Evolutionary conservation across 495 filamentous ascomycete genomes (phyloP), one percentile per base, ranked within the genome.

Genomic region (Podospora fimiseda): DNA sequence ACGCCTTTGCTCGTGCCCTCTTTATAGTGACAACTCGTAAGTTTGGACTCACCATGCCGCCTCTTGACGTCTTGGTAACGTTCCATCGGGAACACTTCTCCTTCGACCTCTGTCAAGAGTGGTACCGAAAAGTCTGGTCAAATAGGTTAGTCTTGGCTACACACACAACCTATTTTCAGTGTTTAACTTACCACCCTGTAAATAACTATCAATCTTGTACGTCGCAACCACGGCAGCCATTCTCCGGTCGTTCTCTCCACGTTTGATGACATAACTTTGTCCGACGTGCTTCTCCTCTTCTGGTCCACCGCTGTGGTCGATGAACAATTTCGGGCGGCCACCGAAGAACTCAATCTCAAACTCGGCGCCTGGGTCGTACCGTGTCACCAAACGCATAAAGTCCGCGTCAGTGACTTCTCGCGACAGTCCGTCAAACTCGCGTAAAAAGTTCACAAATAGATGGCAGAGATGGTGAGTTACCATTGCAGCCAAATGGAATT

Each of bases 381-480:
- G 49, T 3, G 43, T 38, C 7, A 57, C 60, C n/a, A 62, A 43
- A 15, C 56, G 41, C 46, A 56, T 27, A 5, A 62, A 27, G 33
- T 56, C 53, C 23, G 30, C 53, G 24, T 62, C 60, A 19, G 44
- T 50, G 4, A 62, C 60, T 14, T 41, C 18, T 21, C 18, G 13
- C 9, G 23, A 43, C 9, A 56, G 43, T 9, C 27, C 45, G 3
- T 43, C 60, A 20, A n/a, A 45, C 9, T 21, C 27, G 8, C 50
- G 38, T 1, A 62, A 50, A 39, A 55, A 62, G 38, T 56, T 58
- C 16, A 57, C 47, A 14, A 62, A 59, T 3, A 62, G 40, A 27
- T 62, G 60, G 44, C 60, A 62, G 2, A 59, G 37, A 39, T 62
- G 60, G 42, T 62, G 60, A 1, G 60, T 56, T 8, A 62, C 56